These are phyloP conservation scores for Candida morakotiae DNA, from an alignment of 805 yeast genomes.

Conservation along the genomic window DNA sequence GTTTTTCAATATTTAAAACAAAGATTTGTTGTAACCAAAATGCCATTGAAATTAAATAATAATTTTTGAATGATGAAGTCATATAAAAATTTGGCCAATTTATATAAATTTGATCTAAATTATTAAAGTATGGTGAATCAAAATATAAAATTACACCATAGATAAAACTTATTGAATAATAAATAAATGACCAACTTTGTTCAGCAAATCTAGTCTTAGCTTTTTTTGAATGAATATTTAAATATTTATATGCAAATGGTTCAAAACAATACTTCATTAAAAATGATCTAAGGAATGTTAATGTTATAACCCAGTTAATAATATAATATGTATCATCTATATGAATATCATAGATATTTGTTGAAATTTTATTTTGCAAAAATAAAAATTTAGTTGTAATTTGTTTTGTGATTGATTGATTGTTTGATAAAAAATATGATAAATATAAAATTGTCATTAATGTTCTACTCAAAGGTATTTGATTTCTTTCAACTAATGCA, in stretches of 20 bases:
- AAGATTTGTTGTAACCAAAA: conserved; percentile 80
- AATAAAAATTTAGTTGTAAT: conserved; percentile 31
- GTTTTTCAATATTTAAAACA: conserved; percentile 71
- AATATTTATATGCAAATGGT: conserved; percentile 47
- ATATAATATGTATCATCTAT: conserved; percentile 52
- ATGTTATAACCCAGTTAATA: conserved; percentile 48
- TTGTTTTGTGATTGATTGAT: conserved; percentile 14
- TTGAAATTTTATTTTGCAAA: conserved; percentile 24
- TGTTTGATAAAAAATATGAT: conserved; percentile 16
- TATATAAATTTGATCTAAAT: conserved; percentile 54
- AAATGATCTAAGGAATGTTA: conserved; percentile 57
- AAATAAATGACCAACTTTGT: conserved; percentile 74
- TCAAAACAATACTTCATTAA: conserved; percentile 53
- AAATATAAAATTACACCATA: conserved; percentile 57
- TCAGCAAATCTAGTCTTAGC: conserved; percentile 72
- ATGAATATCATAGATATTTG: conserved; percentile 49
- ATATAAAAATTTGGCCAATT: conserved; percentile 75
- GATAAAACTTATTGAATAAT: conserved; percentile 52
- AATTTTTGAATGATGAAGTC: conserved; percentile 51
- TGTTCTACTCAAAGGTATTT: conserved; percentile 27
- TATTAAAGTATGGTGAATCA: conserved; percentile 54
- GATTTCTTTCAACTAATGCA: conserved; percentile 33
- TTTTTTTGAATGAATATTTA: conserved; percentile 45
- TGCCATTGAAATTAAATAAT: conserved; percentile 69
- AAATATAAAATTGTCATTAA: conserved; percentile 23